Evolutionary conservation across 768 basidiomycete species (phyloP), one percentile per base, ranked within the genome.

Genomic region (Sutorius australiensis): DNA sequence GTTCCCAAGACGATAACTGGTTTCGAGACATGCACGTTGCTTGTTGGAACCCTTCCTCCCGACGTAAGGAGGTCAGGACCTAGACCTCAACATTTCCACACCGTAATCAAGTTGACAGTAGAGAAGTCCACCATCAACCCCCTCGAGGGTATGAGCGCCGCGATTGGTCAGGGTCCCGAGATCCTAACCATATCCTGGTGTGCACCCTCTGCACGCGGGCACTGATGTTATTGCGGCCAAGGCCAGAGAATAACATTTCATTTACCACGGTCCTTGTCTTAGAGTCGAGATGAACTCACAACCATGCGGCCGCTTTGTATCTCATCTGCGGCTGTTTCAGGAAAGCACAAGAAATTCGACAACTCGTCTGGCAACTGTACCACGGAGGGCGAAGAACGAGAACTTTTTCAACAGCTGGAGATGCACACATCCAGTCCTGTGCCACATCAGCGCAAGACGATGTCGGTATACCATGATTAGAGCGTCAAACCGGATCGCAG

Each of bases 141-240:
- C 48, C 54, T 70, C 11, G 72, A 73, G 36, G 71, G 73, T 7
- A 80, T 81, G 80, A 75, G 61, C 9, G 66, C 64, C 17, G 68
- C 64, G 10, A 58, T 67, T 3, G 56, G 56, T 5, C 67, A 67
- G 3, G 69, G 71, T 30, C 40, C 64, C 5, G 70, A 80, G 12
- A 68, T 73, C 36, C 60, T 85, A 46, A 75, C 73, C 0, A 72
- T 84, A 40, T 75, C 74, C 11, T 87, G 83, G 80, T 71, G 66
- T 6, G 65, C 68, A 1, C 82, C 82, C 2, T 78, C 76, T 16
- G 60, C 61, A 5, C 65, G 73, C 1, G 73, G 69, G 4, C 86
- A 78, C 55, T 6, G 64, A 67, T 54, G 1, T 51, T 7, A 37
- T 52, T 10, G 36, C 59, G 3, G 68, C 64, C 27, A 77, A 75